These are phyloP conservation scores for Elasticomyces elasticus DNA, from an alignment of 495 filamentous ascomycete species.

Conservation along the genomic window DNA sequence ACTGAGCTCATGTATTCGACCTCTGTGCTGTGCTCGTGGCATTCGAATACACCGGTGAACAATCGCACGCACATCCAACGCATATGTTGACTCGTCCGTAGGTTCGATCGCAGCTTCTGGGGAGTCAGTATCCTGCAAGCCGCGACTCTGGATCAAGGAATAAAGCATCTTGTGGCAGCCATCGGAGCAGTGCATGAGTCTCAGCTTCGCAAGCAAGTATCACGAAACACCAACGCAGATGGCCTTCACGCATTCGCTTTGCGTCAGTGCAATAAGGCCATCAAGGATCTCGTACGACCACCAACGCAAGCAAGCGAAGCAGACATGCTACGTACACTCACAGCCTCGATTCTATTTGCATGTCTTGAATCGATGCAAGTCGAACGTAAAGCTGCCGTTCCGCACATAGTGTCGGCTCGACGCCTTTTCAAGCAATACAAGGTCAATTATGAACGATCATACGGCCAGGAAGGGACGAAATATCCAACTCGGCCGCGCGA, in stretches of 20 bases:
- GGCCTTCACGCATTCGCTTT: neutral
- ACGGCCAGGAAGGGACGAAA: neutral
- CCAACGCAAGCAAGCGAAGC: neutral
- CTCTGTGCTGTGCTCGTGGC: neutral
- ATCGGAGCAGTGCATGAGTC: conserved; percentile 2
- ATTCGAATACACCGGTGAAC: neutral
- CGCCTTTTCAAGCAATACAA: neutral
- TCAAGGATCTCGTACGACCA: neutral
- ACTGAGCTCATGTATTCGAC: neutral
- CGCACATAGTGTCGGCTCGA: neutral
- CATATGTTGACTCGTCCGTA: neutral
- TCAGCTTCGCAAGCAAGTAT: neutral
- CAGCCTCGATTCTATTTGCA: conserved; percentile 1
- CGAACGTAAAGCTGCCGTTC: neutral
- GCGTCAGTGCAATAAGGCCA: conserved; percentile 7
- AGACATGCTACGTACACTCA: neutral
- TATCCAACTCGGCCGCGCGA: neutral
- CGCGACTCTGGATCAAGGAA: neutral
- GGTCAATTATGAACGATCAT: neutral
- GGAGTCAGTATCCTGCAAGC: neutral
- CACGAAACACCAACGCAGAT: neutral
- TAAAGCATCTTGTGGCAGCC: neutral
- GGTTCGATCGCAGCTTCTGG: conserved; percentile 1
- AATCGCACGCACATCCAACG: neutral
- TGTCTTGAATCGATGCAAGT: neutral